Evolutionary conservation across 1,139 yeast species (phyloP).

Genomic region (Lodderomyces theae): DNA sequence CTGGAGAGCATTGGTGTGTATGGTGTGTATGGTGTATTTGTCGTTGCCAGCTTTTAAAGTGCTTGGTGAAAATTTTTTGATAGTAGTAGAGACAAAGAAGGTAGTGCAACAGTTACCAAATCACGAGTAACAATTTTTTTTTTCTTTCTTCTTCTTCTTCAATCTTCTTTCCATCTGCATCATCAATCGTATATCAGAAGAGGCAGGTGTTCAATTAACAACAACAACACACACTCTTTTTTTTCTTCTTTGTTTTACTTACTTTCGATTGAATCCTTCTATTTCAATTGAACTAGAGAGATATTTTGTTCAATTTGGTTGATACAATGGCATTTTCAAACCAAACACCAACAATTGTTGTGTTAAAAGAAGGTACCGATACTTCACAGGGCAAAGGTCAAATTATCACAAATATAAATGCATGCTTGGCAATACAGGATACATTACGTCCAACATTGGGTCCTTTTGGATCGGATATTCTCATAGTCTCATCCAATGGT

Average conservation of each 20-base stretch:
- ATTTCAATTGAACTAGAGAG: no score
- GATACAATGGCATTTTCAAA: slow-evolving; percentile 75
- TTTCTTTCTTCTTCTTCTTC: slow-evolving; percentile 1
- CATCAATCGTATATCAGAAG: no score
- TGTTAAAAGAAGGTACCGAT: slow-evolving; percentile 96
- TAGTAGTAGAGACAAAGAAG: background rate
- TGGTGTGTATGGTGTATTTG: background rate
- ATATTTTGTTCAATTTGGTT: no score
- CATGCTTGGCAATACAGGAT: slow-evolving; percentile 95
- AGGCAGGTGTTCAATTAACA: no score
- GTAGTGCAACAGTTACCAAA: slow-evolving; percentile 6
- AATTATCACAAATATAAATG: slow-evolving; percentile 90
- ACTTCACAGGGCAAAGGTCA: slow-evolving; percentile 96
- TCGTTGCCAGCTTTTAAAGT: background rate
- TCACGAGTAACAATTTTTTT: slow-evolving; percentile 1
- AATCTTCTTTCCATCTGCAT: slow-evolving; percentile 7
- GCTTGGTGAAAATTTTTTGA: background rate
- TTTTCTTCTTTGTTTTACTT: no score
- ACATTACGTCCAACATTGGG: slow-evolving; percentile 94
- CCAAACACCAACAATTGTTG: slow-evolving; percentile 96
- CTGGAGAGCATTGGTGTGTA: background rate
- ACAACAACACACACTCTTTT: no score
- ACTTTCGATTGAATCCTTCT: no score
- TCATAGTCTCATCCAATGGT: slow-evolving; percentile 79
- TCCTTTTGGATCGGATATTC: slow-evolving; percentile 93